Evolutionary conservation across 176 grass and related monocot species (phyloP).

Genomic region (Dactylis glomerata): DNA sequence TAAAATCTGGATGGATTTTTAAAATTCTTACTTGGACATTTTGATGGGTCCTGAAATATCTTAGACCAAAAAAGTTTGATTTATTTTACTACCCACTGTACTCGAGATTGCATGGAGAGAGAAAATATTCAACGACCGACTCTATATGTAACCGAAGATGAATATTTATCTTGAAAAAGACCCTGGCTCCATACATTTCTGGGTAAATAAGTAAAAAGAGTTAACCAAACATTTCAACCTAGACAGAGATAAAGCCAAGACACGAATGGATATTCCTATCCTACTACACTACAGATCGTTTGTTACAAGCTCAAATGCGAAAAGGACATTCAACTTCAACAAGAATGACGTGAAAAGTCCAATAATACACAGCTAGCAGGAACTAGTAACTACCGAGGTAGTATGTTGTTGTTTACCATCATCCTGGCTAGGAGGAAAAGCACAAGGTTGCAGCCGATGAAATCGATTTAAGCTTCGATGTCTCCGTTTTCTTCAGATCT

Average conservation of each 20-base stretch:
- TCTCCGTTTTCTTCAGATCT: not conserved
- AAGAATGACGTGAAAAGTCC: not conserved
- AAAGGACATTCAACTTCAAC: not conserved
- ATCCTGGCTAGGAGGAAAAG: not conserved
- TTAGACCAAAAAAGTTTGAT: no score
- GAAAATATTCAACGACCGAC: not conserved
- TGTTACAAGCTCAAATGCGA: not conserved
- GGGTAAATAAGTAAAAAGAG: not conserved
- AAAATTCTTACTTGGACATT: not conserved
- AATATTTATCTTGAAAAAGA: not conserved
- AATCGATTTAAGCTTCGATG: not conserved
- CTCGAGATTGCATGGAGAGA: not conserved
- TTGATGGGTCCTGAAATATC: not conserved
- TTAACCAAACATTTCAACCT: not conserved
- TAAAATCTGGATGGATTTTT: no score
- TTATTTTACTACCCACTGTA: no score
- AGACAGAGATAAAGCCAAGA: not conserved
- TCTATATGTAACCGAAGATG: not conserved
- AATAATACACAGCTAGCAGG: not conserved
- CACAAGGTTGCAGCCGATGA: not conserved
- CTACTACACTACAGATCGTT: not conserved
- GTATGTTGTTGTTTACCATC: not conserved
- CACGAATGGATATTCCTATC: not conserved
- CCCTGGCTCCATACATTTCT: not conserved
- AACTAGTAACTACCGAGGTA: not conserved